phyloP scores from a whole-genome alignment of 805 yeast genomes.

The Maudiozyma barnettii region DNA sequence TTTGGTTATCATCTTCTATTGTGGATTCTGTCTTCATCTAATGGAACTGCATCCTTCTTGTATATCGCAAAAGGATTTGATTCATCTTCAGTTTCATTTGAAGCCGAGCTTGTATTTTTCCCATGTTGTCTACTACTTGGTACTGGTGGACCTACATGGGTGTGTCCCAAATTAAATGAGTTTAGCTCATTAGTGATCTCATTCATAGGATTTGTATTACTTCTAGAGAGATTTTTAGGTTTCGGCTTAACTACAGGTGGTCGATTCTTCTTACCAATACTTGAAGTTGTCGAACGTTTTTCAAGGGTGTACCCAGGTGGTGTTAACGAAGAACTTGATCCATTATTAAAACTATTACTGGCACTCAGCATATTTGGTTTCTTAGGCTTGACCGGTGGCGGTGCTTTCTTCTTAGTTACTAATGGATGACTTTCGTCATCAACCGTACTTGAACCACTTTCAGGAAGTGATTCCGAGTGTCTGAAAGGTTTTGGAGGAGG shows the following conservation, averaged over 20 bases:
- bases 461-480: not conserved
- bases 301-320: not conserved
- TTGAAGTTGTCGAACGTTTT: not conserved
- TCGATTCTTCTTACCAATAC: conserved; percentile 4
- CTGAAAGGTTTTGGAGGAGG: conserved; percentile 30
- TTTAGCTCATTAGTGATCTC: conserved; percentile 2
- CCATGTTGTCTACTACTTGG: not conserved
- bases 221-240: conserved; percentile 8
- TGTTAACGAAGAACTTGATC: not conserved
- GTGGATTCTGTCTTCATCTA: conserved; percentile 29
- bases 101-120: conserved; percentile 4
- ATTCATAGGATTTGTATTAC: not conserved
- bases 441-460: not conserved
- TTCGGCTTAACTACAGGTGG: conserved; percentile 27
- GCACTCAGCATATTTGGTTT: not conserved
- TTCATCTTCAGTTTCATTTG: conserved; percentile 8
- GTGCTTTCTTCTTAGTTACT: not conserved
- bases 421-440: not conserved
- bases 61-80: conserved; percentile 32
- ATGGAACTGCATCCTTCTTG: conserved; percentile 32
- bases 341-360: not conserved
- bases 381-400: not conserved
- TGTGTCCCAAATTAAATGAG: not conserved
- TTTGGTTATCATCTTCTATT: conserved; percentile 3
- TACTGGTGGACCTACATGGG: not conserved